phyloP scores from a whole-genome alignment of 352 stramenopile species.

The Globisporangium recalcitrans region DNA sequence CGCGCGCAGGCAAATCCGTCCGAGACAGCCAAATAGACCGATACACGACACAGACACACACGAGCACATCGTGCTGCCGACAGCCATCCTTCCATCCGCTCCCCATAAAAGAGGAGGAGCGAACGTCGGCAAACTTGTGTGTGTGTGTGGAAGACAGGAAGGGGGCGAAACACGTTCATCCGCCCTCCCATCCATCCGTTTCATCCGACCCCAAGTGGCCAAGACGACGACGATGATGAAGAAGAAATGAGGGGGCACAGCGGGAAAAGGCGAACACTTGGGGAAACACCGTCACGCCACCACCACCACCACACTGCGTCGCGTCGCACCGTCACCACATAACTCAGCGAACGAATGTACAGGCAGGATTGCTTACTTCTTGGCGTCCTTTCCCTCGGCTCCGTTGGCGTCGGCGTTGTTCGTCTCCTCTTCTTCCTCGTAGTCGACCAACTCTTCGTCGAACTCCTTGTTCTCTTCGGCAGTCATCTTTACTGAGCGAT shows the following conservation, averaged over 20 bases:
- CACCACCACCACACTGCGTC: neutral
- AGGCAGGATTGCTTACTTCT: constrained; percentile 75
- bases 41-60: neutral
- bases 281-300: constrained; percentile 8
- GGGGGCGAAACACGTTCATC: neutral
- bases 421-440: constrained; percentile 86
- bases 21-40: neutral
- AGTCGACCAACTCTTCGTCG: constrained; percentile 87
- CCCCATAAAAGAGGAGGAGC: neutral
- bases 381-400: constrained; percentile 81
- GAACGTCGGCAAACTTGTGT: neutral
- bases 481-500: constrained; percentile 40
- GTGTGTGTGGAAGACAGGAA: neutral
- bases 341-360: constrained; percentile 10
- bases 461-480: constrained; percentile 87
- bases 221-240: constrained; percentile 1
- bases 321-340: neutral
- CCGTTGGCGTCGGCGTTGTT: constrained; percentile 65
- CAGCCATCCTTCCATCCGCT: neutral
- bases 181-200: neutral
- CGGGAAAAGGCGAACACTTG: constrained; percentile 3
- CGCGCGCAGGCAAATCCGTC: constrained; percentile 3
- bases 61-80: constrained; percentile 2
- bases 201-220: constrained; percentile 2
- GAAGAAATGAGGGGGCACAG: constrained; percentile 6